These are phyloP conservation scores for Sarocladium strictum DNA, from an alignment of 2,329 filamentous ascomycete species.

Conservation along the genomic window DNA sequence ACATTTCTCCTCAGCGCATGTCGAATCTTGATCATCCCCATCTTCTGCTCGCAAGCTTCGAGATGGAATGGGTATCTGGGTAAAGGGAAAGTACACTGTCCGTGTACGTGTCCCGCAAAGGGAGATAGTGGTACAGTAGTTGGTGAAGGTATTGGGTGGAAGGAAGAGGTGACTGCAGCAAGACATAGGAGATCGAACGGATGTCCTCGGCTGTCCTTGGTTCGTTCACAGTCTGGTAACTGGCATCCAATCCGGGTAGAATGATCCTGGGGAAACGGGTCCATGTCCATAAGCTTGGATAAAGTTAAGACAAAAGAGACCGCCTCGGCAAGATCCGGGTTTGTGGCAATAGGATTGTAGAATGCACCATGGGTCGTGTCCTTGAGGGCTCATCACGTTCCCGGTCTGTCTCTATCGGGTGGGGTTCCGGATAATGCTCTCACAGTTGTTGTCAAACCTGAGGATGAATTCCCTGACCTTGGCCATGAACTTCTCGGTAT, in stretches of 20 bases:
- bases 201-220: neutral
- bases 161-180: neutral
- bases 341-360: neutral
- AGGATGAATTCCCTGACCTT: conserved; percentile 83
- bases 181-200: conserved; percentile 6
- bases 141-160: neutral
- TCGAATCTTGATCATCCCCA: conserved; percentile 1
- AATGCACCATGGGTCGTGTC: neutral
- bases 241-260: conserved; percentile 2
- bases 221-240: neutral
- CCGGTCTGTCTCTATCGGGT: conserved; percentile 35
- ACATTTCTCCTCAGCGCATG: neutral
- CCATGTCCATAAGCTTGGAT: conserved; percentile 1
- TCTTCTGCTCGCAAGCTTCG: neutral
- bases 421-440: conserved; percentile 69
- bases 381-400: neutral
- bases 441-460: conserved; percentile 89
- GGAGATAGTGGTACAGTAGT: conserved; percentile 4
- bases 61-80: conserved; percentile 5
- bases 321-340: neutral
- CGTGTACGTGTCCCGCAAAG: neutral
- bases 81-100: neutral
- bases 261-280: neutral
- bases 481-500: conserved; percentile 90
- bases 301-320: conserved; percentile 9